Conservation (phyloP, 768 basidiomycete species). For the Xerocomellus intermedius region DNA sequence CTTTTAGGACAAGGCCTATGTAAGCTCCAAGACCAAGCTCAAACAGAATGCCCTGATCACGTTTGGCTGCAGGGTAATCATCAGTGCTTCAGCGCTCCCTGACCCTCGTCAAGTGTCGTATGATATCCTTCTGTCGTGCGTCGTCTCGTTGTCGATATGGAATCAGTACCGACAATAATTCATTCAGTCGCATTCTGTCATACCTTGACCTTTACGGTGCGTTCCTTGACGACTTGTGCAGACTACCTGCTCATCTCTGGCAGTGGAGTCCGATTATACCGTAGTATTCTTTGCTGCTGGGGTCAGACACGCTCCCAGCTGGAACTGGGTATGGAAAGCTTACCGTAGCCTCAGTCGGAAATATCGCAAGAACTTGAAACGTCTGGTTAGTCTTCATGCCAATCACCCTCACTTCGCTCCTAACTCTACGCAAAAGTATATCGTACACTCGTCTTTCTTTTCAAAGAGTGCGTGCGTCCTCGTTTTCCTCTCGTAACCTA, state of each 20-base stretch:
- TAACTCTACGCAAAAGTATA: conserved; percentile 56
- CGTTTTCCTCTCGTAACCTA: background rate
- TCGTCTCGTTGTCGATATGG: conserved; percentile 15
- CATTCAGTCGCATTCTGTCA: conserved; percentile 63
- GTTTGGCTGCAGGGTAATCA: conserved; percentile 61
- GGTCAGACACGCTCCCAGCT: conserved; percentile 66
- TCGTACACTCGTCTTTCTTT: conserved; percentile 86
- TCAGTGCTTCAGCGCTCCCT: conserved; percentile 80
- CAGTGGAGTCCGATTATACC: conserved; percentile 88
- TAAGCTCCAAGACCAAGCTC: conserved; percentile 37
- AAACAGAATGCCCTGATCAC: conserved; percentile 6
- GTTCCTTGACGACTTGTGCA: conserved; percentile 11
- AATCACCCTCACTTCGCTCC: background rate
- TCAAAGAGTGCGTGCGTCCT: conserved; percentile 63
- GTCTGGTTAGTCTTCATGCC: conserved; percentile 50
- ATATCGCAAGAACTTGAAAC: conserved; percentile 87
- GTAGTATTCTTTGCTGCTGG: conserved; percentile 87
- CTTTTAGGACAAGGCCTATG: conserved; percentile 78
- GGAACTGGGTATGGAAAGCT: conserved; percentile 93
- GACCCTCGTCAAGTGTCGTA: conserved; percentile 76
- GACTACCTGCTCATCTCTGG: background rate
- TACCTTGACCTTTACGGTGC: conserved; percentile 81
- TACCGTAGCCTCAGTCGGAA: conserved; percentile 78
- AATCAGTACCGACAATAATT: conserved; percentile 4
- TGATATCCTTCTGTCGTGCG: conserved; percentile 72